Evolutionary conservation across 768 basidiomycete species (phyloP), one percentile per base, ranked within the genome.

Genomic region (Tulasnella sp.): DNA sequence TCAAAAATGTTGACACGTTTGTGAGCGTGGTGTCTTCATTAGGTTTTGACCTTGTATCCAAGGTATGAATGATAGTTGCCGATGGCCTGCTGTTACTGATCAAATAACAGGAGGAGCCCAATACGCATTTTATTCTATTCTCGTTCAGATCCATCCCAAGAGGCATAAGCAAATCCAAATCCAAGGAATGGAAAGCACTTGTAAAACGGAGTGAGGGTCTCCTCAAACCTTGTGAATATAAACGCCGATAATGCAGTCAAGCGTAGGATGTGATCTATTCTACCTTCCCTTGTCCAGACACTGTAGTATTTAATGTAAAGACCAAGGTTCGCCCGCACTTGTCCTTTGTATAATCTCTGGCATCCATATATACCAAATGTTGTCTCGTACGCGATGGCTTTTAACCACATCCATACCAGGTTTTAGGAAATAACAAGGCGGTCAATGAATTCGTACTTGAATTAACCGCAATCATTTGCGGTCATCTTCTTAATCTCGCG

Each of bases 141-240:
- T 81, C 83, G 49, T 92, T 91, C 63, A 69, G 67, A 58, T 90
- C 89, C 64, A 60, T 72, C 4, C 57, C 71, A 13, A 70, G 72
- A 33, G 63, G 64, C 44, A 58, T 62, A 20, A 76, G 71, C 61
- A 67, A 24, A 19, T 31, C 37, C 16, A 44, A 65, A 33, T 71
- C 77, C 42, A 70, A 75, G 57, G 76, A 81, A 53, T 90, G 83
- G 80, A 61, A 59, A 9, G 68, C 68, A 37, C 57, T 88, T 20
- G 44, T 75, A 59, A 66, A 69, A 7, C 73, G 70, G 58, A 75
- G 77, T 13, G 60, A 64, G 49, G 59, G 42, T 19, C 53, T 85
- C 32, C 69, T 95, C 53, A 88, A 87, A 64, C 79, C 91, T 31
- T 95, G 90, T 65, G 86, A 93, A 67, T 95, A 95, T 64, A 95